Evolutionary conservation across 1,284 basidiomycete species (phyloP).

Genomic region (Apiotrichum sp.): DNA sequence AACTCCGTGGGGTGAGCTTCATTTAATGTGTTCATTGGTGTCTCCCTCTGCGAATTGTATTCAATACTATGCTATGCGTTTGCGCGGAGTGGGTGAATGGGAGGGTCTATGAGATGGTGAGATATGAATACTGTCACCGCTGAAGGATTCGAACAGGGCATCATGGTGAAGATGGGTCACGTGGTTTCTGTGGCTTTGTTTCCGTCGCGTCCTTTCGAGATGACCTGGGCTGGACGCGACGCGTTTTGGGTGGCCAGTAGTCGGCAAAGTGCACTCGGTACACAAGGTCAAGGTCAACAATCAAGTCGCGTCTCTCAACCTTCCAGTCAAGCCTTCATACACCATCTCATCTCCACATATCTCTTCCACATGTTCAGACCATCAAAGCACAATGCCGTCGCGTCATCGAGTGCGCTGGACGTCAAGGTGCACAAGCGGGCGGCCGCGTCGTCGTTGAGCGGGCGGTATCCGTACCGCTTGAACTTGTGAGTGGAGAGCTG

Average conservation of each 20-base stretch:
- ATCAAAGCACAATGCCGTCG: conserved; percentile 12
- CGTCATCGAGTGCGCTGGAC: conserved; percentile 12
- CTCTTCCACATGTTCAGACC: conserved; percentile 36
- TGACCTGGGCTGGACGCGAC: background rate
- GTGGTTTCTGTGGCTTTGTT: background rate
- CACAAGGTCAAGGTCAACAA: background rate
- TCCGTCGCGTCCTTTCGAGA: background rate
- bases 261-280: no score
- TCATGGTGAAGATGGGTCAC: background rate
- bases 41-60: no score
- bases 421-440: conserved; percentile 39
- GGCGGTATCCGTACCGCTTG: conserved; percentile 61
- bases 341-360: background rate
- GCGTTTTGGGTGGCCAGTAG: background rate
- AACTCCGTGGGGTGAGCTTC: background rate
- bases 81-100: no score
- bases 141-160: no score
- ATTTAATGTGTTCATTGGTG: background rate
- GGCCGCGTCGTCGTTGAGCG: conserved; percentile 4
- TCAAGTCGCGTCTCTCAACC: background rate
- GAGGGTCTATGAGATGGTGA: no score
- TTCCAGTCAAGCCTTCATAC: background rate
- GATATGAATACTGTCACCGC: no score
- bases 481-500: conserved; percentile 66
- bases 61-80: no score